Percentiles rank a stretch among this genome's conserved stretches.
Evolutionary conservation across 345 rosid species (phyloP).

Genomic region (Diplotaxis tenuifolia): DNA sequence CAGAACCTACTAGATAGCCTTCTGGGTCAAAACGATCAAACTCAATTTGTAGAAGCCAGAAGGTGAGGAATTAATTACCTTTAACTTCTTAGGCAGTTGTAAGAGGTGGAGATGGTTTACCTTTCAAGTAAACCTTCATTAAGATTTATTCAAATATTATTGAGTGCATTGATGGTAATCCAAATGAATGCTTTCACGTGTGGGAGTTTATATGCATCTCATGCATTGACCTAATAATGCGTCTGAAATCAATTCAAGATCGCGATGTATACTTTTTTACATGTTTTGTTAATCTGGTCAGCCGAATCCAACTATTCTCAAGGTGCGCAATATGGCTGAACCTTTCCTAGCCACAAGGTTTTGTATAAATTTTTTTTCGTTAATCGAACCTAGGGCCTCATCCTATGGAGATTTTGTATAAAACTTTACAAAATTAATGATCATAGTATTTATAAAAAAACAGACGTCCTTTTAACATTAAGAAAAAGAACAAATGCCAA

Average conservation of each 20-base stretch:
- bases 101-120: neutral
- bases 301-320: too few relatives aligned
- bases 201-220: neutral
- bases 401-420: too few relatives aligned
- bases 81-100: neutral
- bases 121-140: neutral
- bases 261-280: neutral
- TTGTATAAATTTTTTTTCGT: too few relatives aligned
- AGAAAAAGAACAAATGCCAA: too few relatives aligned
- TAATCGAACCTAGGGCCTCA: too few relatives aligned
- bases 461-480: too few relatives aligned
- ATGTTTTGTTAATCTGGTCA: too few relatives aligned
- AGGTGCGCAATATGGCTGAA: too few relatives aligned
- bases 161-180: neutral
- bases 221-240: neutral
- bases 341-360: too few relatives aligned
- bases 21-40: neutral
- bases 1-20: neutral
- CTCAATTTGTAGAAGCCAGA: neutral
- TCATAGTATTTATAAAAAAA: too few relatives aligned
- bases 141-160: neutral
- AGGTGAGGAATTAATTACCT: neutral
- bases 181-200: neutral
- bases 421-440: too few relatives aligned
- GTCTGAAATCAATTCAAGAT: neutral